Evolutionary conservation across 2,329 filamentous ascomycete genomes (phyloP).

Genomic region (Emmonsiellopsis sp.): DNA sequence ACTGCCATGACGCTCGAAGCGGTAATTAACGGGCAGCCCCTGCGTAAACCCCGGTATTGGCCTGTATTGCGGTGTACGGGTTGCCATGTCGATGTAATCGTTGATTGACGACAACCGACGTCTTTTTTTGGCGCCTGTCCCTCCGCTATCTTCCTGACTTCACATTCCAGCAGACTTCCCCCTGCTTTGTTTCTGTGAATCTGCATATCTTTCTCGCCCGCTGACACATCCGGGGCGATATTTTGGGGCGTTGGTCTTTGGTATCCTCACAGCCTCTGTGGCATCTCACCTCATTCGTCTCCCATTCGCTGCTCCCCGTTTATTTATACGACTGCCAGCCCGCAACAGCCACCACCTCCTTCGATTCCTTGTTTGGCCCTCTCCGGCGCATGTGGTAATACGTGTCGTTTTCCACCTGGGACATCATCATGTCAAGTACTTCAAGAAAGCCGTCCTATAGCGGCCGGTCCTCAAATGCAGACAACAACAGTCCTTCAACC

Average conservation of each 20-base stretch:
- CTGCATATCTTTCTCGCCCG: too few species aligned
- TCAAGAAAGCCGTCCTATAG: background rate
- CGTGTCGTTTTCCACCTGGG: background rate
- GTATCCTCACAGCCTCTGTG: background rate
- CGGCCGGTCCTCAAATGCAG: constrained; percentile 1
- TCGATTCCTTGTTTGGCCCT: background rate
- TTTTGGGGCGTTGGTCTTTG: too few species aligned
- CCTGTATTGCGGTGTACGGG: too few species aligned
- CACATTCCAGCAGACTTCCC: too few species aligned
- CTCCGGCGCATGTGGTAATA: background rate
- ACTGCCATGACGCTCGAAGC: background rate
- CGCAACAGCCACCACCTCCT: background rate
- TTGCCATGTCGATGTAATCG: too few species aligned
- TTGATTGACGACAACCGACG: too few species aligned
- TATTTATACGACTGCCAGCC: background rate
- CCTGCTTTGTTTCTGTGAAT: too few species aligned
- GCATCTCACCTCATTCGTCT: background rate
- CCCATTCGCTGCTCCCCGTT: background rate
- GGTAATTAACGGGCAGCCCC: background rate
- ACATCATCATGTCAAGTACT: constrained; percentile 10
- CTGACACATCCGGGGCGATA: too few species aligned
- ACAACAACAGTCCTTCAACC: constrained; percentile 1
- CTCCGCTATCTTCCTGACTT: too few species aligned
- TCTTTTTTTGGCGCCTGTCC: too few species aligned
- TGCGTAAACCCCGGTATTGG: too few species aligned